Evolutionary conservation across 345 rosid genomes (phyloP).

Genomic region (Dipteronia dyeriana): DNA sequence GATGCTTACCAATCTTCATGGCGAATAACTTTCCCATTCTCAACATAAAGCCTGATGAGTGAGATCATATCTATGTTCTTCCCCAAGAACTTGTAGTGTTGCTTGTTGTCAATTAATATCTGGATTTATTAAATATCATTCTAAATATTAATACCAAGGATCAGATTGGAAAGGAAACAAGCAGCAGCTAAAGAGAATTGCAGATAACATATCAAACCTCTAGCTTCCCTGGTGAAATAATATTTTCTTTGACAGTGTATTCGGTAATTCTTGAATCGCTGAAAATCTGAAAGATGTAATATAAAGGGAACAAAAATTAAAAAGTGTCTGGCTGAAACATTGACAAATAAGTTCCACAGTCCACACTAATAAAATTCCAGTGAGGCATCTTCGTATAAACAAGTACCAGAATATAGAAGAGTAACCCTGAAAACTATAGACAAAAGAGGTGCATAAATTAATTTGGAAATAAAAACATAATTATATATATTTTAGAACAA

Average conservation of each 20-base stretch:
- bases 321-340: no score
- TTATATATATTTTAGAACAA: no score
- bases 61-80: slow-evolving; percentile 73
- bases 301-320: no score
- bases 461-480: no score
- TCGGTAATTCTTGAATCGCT: slow-evolving; percentile 76
- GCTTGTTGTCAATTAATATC: slow-evolving; percentile 85
- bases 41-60: slow-evolving; percentile 67
- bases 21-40: slow-evolving; percentile 75
- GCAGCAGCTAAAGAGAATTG: background rate
- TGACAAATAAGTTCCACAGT: no score
- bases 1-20: slow-evolving; percentile 83
- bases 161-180: slow-evolving; percentile 1
- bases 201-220: slow-evolving; percentile 51
- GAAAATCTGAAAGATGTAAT: slow-evolving; percentile 50
- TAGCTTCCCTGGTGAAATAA: slow-evolving; percentile 45
- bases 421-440: no score
- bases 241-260: slow-evolving; percentile 56
- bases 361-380: no score
- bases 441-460: no score
- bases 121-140: slow-evolving; percentile 22
- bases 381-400: no score
- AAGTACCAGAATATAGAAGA: no score
- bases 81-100: slow-evolving; percentile 75
- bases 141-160: slow-evolving; percentile 8